Conservation (phyloP, 345 rosid genomes). For the Camelina laxa region DNA sequence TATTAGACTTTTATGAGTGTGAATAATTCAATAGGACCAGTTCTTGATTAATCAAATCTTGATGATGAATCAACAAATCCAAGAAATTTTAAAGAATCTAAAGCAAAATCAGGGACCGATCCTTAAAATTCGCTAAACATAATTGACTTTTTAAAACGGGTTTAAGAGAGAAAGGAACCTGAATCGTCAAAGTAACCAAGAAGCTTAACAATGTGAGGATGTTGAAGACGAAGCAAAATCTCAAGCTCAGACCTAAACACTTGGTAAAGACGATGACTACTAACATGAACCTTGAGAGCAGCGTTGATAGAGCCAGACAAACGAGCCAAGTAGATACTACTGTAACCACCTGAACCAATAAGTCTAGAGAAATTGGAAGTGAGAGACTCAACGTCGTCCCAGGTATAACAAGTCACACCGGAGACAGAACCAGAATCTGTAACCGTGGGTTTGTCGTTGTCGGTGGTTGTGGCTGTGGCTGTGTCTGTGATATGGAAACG, state of each 20-base stretch:
- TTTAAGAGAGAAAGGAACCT: slow-evolving; percentile 47
- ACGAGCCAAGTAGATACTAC: slow-evolving; percentile 72
- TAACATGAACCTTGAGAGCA: slow-evolving; percentile 69
- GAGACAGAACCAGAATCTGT: slow-evolving; percentile 20
- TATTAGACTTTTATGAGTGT: slow-evolving; percentile 28
- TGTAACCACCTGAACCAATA: slow-evolving; percentile 85
- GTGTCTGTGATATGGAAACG: slow-evolving; percentile 27
- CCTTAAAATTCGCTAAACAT: not conserved
- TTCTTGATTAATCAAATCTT: not conserved
- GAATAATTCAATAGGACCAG: slow-evolving; percentile 12
- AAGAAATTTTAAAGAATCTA: not conserved
- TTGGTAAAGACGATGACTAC: slow-evolving; percentile 66
- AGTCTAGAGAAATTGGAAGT: slow-evolving; percentile 58
- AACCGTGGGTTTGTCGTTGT: slow-evolving; percentile 13
- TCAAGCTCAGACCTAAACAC: slow-evolving; percentile 76
- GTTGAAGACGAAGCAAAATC: slow-evolving; percentile 67
- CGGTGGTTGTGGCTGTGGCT: not conserved
- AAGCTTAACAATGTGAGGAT: slow-evolving; percentile 74
- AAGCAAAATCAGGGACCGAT: not conserved
- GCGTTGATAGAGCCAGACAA: slow-evolving; percentile 48
- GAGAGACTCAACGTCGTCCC: slow-evolving; percentile 59
- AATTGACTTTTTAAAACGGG: slow-evolving; percentile 2
- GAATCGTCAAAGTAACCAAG: slow-evolving; percentile 72
- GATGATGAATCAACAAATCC: not conserved
- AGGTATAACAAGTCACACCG: slow-evolving; percentile 47